Percentiles rank a stretch among this genome's conserved stretches.
phyloP scores from a whole-genome alignment of 1,284 basidiomycete genomes.

The Schizopora paradoxa region DNA sequence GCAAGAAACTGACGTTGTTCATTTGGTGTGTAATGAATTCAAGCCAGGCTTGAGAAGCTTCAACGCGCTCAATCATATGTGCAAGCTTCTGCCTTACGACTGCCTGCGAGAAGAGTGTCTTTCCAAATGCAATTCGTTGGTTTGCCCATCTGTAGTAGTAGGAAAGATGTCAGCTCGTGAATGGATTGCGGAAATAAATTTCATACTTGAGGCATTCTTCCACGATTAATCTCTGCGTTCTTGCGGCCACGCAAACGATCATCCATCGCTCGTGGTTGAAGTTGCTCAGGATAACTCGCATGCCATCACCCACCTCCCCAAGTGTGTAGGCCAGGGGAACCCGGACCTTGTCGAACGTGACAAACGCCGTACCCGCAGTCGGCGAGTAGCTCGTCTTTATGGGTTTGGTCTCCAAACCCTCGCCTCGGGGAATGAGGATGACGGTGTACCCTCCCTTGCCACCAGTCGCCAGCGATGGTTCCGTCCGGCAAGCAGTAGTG shows the following conservation, averaged over 20 bases:
- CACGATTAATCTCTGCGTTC: slow-evolving; percentile 65
- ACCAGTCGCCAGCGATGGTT: slow-evolving; percentile 38
- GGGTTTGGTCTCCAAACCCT: slow-evolving; percentile 82
- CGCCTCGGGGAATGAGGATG: slow-evolving; percentile 75
- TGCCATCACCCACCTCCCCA: slow-evolving; percentile 79
- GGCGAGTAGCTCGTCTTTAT: slow-evolving; percentile 89
- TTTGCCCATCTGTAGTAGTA: slow-evolving; percentile 59
- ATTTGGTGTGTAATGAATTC: slow-evolving; percentile 89
- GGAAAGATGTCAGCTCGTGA: neutral
- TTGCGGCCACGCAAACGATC: slow-evolving; percentile 67
- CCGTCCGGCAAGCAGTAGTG: slow-evolving; percentile 69
- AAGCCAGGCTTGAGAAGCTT: slow-evolving; percentile 86
- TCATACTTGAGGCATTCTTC: slow-evolving; percentile 76
- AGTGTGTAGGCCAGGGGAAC: slow-evolving; percentile 85
- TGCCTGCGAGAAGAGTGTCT: slow-evolving; percentile 85
- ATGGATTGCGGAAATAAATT: neutral
- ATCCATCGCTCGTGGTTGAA: slow-evolving; percentile 89
- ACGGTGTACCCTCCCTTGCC: slow-evolving; percentile 69
- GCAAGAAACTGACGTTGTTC: slow-evolving; percentile 64
- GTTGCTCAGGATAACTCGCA: slow-evolving; percentile 74
- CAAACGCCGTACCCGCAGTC: slow-evolving; percentile 85
- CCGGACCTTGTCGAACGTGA: slow-evolving; percentile 87
- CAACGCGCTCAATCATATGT: slow-evolving; percentile 84
- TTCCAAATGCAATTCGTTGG: slow-evolving; percentile 84
- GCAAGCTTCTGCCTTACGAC: slow-evolving; percentile 89